Evolutionary conservation across 2,329 filamentous ascomycete genomes (phyloP).

Genomic region (Epichloe brachyelytri): DNA sequence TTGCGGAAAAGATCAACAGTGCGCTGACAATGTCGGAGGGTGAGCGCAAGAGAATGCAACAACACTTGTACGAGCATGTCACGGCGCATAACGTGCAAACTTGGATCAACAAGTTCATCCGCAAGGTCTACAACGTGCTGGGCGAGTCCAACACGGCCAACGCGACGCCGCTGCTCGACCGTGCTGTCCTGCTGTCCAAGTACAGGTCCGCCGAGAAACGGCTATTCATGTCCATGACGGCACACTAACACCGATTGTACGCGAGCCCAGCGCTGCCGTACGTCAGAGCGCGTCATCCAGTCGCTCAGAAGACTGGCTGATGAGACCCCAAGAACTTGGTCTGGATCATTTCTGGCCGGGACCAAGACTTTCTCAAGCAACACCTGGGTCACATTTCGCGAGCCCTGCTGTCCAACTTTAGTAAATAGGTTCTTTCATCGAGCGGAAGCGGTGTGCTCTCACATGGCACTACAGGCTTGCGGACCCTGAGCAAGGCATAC

Average conservation of each 20-base stretch:
- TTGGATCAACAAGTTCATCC: slow-evolving; percentile 73
- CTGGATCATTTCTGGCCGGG: slow-evolving; percentile 97
- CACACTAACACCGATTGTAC: slow-evolving; percentile 88
- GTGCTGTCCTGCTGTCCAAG: slow-evolving; percentile 53
- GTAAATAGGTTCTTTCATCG: slow-evolving; percentile 66
- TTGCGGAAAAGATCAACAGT: slow-evolving; percentile 69
- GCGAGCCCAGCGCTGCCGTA: slow-evolving; percentile 77
- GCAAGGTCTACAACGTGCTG: slow-evolving; percentile 67
- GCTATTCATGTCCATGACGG: slow-evolving; percentile 97
- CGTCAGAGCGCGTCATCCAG: slow-evolving; percentile 68
- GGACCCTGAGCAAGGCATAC: slow-evolving; percentile 70
- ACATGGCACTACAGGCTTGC: slow-evolving; percentile 96
- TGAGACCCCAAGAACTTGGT: slow-evolving; percentile 73
- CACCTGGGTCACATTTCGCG: slow-evolving; percentile 85
- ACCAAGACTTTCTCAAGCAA: slow-evolving; percentile 80
- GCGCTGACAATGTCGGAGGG: slow-evolving; percentile 64
- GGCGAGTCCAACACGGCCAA: slow-evolving; percentile 62
- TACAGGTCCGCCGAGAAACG: slow-evolving; percentile 67
- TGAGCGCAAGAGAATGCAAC: slow-evolving; percentile 55
- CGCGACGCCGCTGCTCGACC: slow-evolving; percentile 72
- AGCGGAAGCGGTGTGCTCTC: slow-evolving; percentile 83
- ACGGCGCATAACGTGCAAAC: slow-evolving; percentile 73
- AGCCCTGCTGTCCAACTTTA: too few species aligned
- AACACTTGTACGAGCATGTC: slow-evolving; percentile 69
- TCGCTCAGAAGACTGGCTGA: slow-evolving; percentile 68